Percentiles rank a stretch among this genome's conserved stretches.
phyloP scores from a whole-genome alignment of 176 grass and related monocot species.

The Oryza coarctata region DNA sequence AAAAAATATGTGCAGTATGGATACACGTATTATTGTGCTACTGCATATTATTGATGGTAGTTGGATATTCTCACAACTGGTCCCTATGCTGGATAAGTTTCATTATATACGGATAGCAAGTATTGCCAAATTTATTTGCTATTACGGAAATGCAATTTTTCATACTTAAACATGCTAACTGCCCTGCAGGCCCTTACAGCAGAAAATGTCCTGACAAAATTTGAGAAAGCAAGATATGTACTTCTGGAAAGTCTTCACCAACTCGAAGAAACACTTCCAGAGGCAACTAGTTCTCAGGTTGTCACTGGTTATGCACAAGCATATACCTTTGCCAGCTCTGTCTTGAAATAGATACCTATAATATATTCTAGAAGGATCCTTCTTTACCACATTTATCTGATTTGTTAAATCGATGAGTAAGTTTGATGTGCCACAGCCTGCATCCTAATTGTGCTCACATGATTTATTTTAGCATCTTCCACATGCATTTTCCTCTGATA shows the following conservation, averaged over 20 bases:
- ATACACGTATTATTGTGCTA: neutral
- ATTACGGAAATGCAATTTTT: conserved; percentile 13
- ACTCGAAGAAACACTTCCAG: conserved; percentile 62
- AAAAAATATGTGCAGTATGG: conserved; percentile 9
- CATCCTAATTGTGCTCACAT: neutral
- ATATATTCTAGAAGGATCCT: conserved; percentile 3
- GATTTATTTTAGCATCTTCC: conserved; percentile 11
- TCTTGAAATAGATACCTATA: neutral
- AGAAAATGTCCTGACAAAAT: conserved; percentile 54
- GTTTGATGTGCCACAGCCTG: neutral
- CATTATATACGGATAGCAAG: neutral
- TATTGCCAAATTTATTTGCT: neutral
- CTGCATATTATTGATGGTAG: neutral
- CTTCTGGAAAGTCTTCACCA: conserved; percentile 74
- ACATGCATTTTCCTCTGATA: conserved; percentile 13
- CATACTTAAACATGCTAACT: neutral
- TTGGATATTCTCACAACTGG: neutral
- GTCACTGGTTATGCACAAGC: conserved; percentile 11
- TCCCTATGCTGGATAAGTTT: conserved; percentile 5
- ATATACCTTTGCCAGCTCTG: neutral
- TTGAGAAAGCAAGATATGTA: conserved; percentile 68
- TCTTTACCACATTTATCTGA: neutral
- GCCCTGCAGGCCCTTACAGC: conserved; percentile 63
- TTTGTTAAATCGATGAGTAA: neutral
- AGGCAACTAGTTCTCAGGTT: conserved; percentile 59